Evolutionary conservation across 352 stramenopile genomes (phyloP).

Genomic region (Globisporangium polare): DNA sequence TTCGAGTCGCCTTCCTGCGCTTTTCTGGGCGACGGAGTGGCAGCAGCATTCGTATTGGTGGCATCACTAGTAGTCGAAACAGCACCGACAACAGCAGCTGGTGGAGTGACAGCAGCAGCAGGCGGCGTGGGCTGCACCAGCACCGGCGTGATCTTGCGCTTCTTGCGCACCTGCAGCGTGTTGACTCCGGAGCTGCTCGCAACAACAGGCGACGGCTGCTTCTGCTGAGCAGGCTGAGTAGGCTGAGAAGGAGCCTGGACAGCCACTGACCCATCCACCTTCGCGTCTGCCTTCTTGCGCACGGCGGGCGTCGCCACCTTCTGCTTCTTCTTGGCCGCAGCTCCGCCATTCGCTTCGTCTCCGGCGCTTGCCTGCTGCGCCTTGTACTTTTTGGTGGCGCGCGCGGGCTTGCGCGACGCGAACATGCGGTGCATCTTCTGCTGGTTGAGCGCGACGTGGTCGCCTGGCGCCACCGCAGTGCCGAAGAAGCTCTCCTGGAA

Average conservation of each 20-base stretch:
- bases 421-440: constrained; percentile 58
- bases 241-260: too few relatives aligned
- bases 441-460: constrained; percentile 42
- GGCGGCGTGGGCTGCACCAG: constrained; percentile 18
- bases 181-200: constrained; percentile 30
- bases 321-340: constrained; percentile 24
- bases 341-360: constrained; percentile 7
- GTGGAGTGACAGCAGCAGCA: background rate
- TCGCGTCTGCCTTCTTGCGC: constrained; percentile 16
- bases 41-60: background rate
- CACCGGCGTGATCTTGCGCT: constrained; percentile 67
- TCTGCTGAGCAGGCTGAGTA: constrained; percentile 9
- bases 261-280: background rate
- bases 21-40: background rate
- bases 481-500: constrained; percentile 90
- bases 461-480: constrained; percentile 24
- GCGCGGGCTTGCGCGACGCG: constrained; percentile 47
- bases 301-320: constrained; percentile 19
- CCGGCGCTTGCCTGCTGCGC: background rate
- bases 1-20: background rate
- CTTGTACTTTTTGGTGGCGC: constrained; percentile 46
- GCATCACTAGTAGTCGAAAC: too few relatives aligned
- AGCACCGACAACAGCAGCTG: too few relatives aligned
- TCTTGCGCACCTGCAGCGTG: constrained; percentile 78
- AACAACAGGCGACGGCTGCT: constrained; percentile 10